Conservation (phyloP, 805 yeast species). For the Saccharomycopsis schoenii region DNA sequence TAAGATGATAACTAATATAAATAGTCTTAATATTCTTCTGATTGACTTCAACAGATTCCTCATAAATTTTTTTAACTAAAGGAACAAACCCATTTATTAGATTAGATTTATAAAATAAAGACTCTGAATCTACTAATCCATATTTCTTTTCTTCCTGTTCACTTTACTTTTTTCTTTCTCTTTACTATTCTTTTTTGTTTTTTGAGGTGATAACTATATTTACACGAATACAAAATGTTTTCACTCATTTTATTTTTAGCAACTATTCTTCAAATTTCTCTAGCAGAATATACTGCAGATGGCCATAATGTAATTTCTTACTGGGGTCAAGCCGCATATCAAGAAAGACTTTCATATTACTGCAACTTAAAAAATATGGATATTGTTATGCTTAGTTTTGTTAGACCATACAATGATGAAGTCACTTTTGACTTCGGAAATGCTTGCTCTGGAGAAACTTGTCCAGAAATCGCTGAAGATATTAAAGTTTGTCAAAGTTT, state of each 20-base stretch:
- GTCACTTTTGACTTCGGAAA: constrained; percentile 35
- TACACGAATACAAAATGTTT: neutral
- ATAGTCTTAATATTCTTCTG: too few species aligned
- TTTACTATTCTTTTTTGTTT: neutral
- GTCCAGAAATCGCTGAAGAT: constrained; percentile 38
- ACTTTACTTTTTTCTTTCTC: neutral
- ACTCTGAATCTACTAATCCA: too few species aligned
- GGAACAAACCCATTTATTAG: too few species aligned
- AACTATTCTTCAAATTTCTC: neutral
- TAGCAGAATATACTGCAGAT: constrained; percentile 1
- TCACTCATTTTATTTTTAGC: neutral
- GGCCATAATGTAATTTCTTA: constrained; percentile 47
- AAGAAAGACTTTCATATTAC: constrained; percentile 11
- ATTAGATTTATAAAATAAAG: too few species aligned
- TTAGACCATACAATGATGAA: constrained; percentile 3
- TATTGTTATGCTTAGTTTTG: constrained; percentile 33
- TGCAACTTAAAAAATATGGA: constrained; percentile 11
- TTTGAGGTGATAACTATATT: neutral
- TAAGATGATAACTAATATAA: too few species aligned
- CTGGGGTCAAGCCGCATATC: constrained; percentile 64
- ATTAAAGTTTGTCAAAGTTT: constrained; percentile 62
- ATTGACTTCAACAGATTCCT: too few species aligned
- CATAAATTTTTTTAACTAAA: too few species aligned
- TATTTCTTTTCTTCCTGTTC: too few species aligned
- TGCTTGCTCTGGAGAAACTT: neutral